Percentiles rank a stretch among this genome's conserved stretches.
These are phyloP conservation scores for Lentinula sp. DNA, from an alignment of 768 basidiomycete species.

Conservation along the genomic window DNA sequence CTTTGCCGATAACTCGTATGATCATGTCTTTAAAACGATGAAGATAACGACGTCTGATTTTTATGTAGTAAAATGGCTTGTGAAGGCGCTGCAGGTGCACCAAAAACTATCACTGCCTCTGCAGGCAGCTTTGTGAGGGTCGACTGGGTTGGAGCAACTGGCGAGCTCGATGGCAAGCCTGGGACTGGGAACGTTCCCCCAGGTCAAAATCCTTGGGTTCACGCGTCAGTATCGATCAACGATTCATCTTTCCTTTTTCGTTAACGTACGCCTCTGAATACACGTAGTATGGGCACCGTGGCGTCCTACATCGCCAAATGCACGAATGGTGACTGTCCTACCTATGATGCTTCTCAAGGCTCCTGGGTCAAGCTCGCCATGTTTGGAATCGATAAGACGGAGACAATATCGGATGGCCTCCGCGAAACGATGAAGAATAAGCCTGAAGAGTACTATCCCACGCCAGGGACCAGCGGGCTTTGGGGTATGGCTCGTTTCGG, in stretches of 20 bases:
- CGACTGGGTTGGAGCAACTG: conserved; percentile 8
- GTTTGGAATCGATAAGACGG: conserved; percentile 6
- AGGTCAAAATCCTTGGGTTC: conserved; percentile 9
- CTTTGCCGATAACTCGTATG: conserved; percentile 5
- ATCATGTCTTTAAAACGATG: background rate
- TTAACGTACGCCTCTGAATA: background rate
- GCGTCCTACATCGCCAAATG: conserved; percentile 8
- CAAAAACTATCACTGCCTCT: background rate
- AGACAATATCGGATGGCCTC: conserved; percentile 5
- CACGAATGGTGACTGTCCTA: conserved; percentile 1
- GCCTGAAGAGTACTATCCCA: conserved; percentile 10
- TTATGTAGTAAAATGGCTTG: conserved; percentile 9
- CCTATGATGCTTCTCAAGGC: conserved; percentile 3
- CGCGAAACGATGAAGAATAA: conserved; percentile 8
- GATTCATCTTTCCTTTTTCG: background rate
- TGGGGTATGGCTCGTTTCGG: conserved; percentile 10
- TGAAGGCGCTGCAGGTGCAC: conserved; percentile 6
- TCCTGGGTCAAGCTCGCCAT: conserved; percentile 5
- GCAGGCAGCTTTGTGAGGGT: conserved; percentile 2
- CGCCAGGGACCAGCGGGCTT: conserved; percentile 1
- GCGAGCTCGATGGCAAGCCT: conserved; percentile 8
- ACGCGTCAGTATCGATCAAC: conserved; percentile 4
- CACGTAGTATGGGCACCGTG: conserved; percentile 8
- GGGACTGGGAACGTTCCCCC: conserved; percentile 3
- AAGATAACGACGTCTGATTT: background rate